Percentiles rank a stretch among this genome's conserved stretches.
phyloP scores from a whole-genome alignment of 2,329 filamentous ascomycete species.

The Trichoderma polysporum region DNA sequence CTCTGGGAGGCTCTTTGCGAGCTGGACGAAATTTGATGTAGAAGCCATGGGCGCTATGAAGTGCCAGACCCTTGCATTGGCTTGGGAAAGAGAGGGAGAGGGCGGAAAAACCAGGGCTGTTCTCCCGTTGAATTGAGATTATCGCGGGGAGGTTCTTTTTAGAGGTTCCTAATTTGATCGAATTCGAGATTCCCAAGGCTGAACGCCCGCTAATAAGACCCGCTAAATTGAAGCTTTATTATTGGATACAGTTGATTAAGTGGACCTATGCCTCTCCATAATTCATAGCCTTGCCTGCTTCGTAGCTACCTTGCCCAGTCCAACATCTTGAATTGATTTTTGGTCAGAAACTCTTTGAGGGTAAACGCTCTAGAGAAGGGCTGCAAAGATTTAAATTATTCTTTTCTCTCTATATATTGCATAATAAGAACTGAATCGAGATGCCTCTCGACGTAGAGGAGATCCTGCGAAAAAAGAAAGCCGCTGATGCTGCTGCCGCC shows the following conservation, averaged over 20 bases:
- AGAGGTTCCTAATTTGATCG: constrained; percentile 3
- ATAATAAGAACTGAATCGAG: background rate
- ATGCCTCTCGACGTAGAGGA: constrained; percentile 76
- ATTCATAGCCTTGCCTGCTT: constrained; percentile 21
- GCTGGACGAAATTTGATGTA: constrained; percentile 46
- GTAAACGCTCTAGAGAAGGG: background rate
- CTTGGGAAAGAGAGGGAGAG: background rate
- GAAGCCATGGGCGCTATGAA: constrained; percentile 34
- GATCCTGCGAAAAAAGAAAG: constrained; percentile 79
- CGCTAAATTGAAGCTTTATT: background rate
- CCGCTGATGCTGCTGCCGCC: constrained; percentile 76
- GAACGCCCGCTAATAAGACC: constrained; percentile 14
- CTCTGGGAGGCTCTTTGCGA: constrained; percentile 72
- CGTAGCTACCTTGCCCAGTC: background rate
- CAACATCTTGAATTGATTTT: background rate
- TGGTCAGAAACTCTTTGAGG: background rate
- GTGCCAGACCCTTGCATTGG: constrained; percentile 12
- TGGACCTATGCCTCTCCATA: constrained; percentile 1
- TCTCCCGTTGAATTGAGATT: background rate
- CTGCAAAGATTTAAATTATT: background rate
- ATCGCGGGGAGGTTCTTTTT: constrained; percentile 7
- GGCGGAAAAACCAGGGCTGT: background rate
- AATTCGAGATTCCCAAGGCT: constrained; percentile 24
- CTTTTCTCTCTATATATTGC: background rate
- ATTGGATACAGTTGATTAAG: background rate